phyloP scores from a whole-genome alignment of 257 asterid species.

The Solanum boliviense region DNA sequence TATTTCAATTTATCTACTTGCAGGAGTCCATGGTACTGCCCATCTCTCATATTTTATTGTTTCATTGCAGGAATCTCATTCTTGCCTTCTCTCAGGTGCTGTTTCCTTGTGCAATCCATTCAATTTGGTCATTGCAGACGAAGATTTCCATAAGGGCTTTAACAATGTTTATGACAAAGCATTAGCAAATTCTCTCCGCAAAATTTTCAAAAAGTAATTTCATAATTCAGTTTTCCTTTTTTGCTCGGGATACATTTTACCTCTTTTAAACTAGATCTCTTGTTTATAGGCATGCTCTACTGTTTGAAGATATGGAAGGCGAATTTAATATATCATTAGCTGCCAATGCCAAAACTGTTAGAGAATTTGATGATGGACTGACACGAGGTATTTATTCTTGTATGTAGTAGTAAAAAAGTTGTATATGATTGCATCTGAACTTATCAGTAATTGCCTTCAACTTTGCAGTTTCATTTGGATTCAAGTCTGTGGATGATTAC shows the following conservation, averaged over 20 bases:
- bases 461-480: slow-evolving; percentile 84
- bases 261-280: background rate
- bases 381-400: slow-evolving; percentile 61
- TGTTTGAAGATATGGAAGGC: slow-evolving; percentile 82
- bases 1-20: background rate
- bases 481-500: slow-evolving; percentile 92
- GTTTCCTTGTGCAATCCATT: slow-evolving; percentile 94
- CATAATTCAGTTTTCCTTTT: slow-evolving; percentile 1
- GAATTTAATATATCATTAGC: slow-evolving; percentile 72
- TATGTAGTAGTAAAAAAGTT: slow-evolving; percentile 6
- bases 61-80: slow-evolving; percentile 61
- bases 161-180: slow-evolving; percentile 85
- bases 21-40: background rate
- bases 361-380: slow-evolving; percentile 88
- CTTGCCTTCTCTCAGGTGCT: slow-evolving; percentile 89
- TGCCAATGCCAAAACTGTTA: slow-evolving; percentile 70
- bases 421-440: background rate
- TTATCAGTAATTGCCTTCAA: background rate
- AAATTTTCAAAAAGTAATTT: slow-evolving; percentile 59
- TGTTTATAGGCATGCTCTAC: slow-evolving; percentile 67
- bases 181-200: slow-evolving; percentile 70
- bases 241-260: background rate
- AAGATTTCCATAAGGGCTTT: slow-evolving; percentile 93
- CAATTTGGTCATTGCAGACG: slow-evolving; percentile 85
- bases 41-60: background rate